Percentiles rank a stretch among this genome's conserved stretches.
Evolutionary conservation across 306 rosid genomes (phyloP).

Genomic region (Trichosanthes cucumerina): DNA sequence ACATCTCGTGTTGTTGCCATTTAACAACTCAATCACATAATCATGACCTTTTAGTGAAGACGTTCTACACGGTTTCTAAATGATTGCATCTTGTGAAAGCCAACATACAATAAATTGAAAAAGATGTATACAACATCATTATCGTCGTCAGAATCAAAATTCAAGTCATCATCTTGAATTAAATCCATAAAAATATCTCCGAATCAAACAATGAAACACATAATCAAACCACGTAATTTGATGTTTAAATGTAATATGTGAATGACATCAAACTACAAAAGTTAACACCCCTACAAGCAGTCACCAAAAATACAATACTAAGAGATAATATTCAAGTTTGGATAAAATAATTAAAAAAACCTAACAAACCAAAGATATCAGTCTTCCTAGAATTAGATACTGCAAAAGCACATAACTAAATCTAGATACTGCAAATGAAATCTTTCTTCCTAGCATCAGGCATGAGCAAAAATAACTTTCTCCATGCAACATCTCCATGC

Average conservation of each 20-base stretch:
- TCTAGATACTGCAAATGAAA: not conserved
- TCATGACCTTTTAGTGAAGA: no score
- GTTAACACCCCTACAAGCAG: not conserved
- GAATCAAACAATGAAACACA: not conserved
- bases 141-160: not conserved
- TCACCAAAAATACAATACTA: no score
- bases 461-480: not conserved
- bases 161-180: not conserved
- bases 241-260: no score
- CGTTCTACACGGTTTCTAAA: not conserved
- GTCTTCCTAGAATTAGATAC: not conserved
- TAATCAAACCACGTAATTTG: no score
- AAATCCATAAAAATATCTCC: no score
- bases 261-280: not conserved
- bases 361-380: no score
- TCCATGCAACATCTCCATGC: not conserved
- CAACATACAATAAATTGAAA: not conserved
- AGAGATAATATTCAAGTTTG: no score
- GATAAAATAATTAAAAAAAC: no score
- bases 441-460: not conserved
- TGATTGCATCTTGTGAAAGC: not conserved
- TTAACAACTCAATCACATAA: no score
- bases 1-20: not conserved
- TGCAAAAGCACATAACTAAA: not conserved
- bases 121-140: not conserved